Percentiles rank a stretch among this genome's conserved stretches.
phyloP scores from a whole-genome alignment of 2,329 filamentous ascomycete species.

The Nectriaceae sp. region DNA sequence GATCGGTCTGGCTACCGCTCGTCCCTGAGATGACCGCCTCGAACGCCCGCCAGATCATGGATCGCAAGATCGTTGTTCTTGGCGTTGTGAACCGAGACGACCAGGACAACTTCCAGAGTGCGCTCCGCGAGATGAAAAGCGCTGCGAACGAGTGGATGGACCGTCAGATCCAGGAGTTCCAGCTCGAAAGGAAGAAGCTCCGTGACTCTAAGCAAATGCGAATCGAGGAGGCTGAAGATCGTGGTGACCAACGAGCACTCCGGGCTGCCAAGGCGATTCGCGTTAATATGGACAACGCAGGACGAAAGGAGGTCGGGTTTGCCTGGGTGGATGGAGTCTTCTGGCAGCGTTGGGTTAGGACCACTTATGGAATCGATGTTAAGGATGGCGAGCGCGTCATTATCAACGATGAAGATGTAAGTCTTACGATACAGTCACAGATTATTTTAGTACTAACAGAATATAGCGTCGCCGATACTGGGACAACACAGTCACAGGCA shows the following conservation, averaged over 20 bases:
- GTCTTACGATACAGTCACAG: constrained; percentile 35
- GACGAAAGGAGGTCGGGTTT: constrained; percentile 88
- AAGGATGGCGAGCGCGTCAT: constrained; percentile 88
- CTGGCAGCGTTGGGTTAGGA: constrained; percentile 95
- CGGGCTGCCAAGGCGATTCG: constrained; percentile 86
- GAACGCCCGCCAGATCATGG: constrained; percentile 94
- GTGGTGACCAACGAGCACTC: constrained; percentile 84
- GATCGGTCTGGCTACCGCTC: constrained; percentile 91
- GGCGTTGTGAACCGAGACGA: constrained; percentile 82
- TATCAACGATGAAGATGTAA: constrained; percentile 96
- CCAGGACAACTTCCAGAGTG: constrained; percentile 73
- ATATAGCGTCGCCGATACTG: constrained; percentile 86
- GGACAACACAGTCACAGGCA: constrained; percentile 88
- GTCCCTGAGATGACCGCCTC: constrained; percentile 90
- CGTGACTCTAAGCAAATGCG: constrained; percentile 92
- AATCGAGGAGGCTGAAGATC: constrained; percentile 94
- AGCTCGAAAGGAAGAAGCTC: constrained; percentile 89
- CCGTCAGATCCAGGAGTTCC: constrained; percentile 87
- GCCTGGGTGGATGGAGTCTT: constrained; percentile 97
- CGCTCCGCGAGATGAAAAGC: constrained; percentile 89
- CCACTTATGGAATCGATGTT: constrained; percentile 91
- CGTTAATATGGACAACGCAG: constrained; percentile 86
- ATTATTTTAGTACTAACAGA: neutral
- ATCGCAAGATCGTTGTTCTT: constrained; percentile 90
- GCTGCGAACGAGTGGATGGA: constrained; percentile 98